These are phyloP conservation scores for Massariosphaeria phaeospora DNA, from an alignment of 495 filamentous ascomycete species.

Conservation along the genomic window DNA sequence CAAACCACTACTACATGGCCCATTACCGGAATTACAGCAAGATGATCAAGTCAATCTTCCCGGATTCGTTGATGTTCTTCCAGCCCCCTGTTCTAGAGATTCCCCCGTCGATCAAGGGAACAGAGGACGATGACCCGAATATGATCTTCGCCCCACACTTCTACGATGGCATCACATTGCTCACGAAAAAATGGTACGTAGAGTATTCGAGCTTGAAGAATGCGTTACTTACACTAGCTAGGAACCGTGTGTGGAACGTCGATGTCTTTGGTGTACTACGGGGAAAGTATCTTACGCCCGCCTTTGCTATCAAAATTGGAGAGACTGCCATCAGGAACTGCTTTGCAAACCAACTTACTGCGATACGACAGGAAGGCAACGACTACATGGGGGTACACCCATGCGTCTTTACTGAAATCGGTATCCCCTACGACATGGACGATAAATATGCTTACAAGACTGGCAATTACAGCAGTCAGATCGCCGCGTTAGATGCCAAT, in stretches of 20 bases:
- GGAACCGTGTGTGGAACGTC: slow-evolving; percentile 91
- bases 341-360: slow-evolving; percentile 83
- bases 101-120: slow-evolving; percentile 81
- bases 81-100: slow-evolving; percentile 91
- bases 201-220: not conserved
- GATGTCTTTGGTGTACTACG: slow-evolving; percentile 90
- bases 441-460: slow-evolving; percentile 90
- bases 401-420: slow-evolving; percentile 88
- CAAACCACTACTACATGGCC: slow-evolving; percentile 81
- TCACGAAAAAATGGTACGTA: slow-evolving; percentile 88
- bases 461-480: slow-evolving; percentile 92
- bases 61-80: slow-evolving; percentile 78
- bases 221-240: slow-evolving; percentile 33
- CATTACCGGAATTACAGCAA: slow-evolving; percentile 73
- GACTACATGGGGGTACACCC: slow-evolving; percentile 88
- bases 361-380: slow-evolving; percentile 80
- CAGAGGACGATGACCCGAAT: slow-evolving; percentile 78
- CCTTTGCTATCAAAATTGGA: slow-evolving; percentile 86
- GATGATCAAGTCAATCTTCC: slow-evolving; percentile 68
- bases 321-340: slow-evolving; percentile 95
- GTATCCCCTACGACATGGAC: slow-evolving; percentile 99
- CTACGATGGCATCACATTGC: slow-evolving; percentile 92
- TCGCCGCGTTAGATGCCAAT: slow-evolving; percentile 93
- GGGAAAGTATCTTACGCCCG: slow-evolving; percentile 79
- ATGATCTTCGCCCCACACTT: slow-evolving; percentile 93